Base-by-base conservation (phyloP, 106 monocot species). In the Ottelia alismoides region DNA sequence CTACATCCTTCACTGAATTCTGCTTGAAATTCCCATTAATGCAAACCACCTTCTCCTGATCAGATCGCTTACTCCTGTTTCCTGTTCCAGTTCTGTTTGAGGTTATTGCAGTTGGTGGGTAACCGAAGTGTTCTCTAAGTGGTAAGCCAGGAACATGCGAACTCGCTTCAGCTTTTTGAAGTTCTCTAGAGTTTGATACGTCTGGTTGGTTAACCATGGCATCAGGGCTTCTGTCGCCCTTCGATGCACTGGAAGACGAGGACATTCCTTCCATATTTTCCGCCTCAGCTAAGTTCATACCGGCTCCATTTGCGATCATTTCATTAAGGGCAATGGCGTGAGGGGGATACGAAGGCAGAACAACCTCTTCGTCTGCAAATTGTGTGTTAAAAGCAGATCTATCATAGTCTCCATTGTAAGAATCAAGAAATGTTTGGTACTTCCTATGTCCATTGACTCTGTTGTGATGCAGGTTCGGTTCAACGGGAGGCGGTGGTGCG, bases 1-100 rank as follows among this genome's bases (percentile, higher is more conserved):
- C 53, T 25, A 76, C 72, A 66, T 83, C 82, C 52, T 77, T 77
- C 11, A 69, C 52, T 14, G 79, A 67, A 45, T 72, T 77, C 43
- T 73, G 78, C 63, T 77, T 87, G 18, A 71, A 76, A 52, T 51
- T 78, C 2, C 60, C 75, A 56, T 73, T 67, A 22, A 53, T 48
- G 19, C 66, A 71, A 11, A 68, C 28, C 49, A 71, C 54, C 27
- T 64, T 78, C 51, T 92, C 81, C 68, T 78, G 78, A 25, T 73
- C 91, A 19, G 72, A 78, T 23, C 66, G 75, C 22, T 61, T 73
- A 68, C 81, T 92, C 45, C 64, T 78, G 29, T 73, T 82, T 60
- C 78, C 78, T 45, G 66, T 76, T 70, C 67, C 77, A 52, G 69
- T 29, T 20, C 47, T 65, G 63, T 73, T 72, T 24, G 14, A 55